Conservation (phyloP, 305 asterid species). For the Fraxinus velutina region DNA sequence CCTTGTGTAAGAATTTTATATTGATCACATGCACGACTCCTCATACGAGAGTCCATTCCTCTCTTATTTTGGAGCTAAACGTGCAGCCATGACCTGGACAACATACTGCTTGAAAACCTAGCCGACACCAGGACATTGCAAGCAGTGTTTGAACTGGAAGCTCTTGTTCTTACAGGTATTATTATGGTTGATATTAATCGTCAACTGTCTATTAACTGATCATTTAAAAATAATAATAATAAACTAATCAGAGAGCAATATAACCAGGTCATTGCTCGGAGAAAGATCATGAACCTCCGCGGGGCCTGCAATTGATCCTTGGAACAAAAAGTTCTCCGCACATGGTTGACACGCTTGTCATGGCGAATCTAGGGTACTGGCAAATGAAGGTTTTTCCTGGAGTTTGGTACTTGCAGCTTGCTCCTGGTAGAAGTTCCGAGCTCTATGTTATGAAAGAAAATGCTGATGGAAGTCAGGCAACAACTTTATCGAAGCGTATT, state of each 20-base stretch:
- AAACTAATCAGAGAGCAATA: constrained; percentile 28
- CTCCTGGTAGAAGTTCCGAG: constrained; percentile 95
- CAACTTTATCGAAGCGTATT: constrained; percentile 62
- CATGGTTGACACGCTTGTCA: constrained; percentile 95
- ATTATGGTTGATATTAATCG: constrained; percentile 15
- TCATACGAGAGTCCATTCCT: not conserved
- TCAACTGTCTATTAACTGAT: not conserved
- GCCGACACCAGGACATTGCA: constrained; percentile 88
- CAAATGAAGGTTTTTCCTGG: constrained; percentile 98
- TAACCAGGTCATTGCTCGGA: constrained; percentile 91
- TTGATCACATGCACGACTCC: not conserved
- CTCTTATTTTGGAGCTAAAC: constrained; percentile 14
- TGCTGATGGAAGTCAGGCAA: constrained; percentile 50
- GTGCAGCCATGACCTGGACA: constrained; percentile 93
- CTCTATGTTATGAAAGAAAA: constrained; percentile 78
- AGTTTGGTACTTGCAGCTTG: constrained; percentile 95
- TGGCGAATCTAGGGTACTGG: constrained; percentile 99
- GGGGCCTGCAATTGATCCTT: constrained; percentile 94
- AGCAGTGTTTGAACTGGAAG: constrained; percentile 94
- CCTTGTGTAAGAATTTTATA: not conserved
- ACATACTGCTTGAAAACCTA: constrained; percentile 90
- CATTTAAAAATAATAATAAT: not conserved
- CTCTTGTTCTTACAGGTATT: constrained; percentile 93
- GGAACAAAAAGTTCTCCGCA: constrained; percentile 86
- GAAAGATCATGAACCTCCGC: constrained; percentile 97